Percentiles rank a stretch among this genome's conserved stretches.
phyloP scores from a whole-genome alignment of 2,329 filamentous ascomycete species.

The Aspergillus nomiae region DNA sequence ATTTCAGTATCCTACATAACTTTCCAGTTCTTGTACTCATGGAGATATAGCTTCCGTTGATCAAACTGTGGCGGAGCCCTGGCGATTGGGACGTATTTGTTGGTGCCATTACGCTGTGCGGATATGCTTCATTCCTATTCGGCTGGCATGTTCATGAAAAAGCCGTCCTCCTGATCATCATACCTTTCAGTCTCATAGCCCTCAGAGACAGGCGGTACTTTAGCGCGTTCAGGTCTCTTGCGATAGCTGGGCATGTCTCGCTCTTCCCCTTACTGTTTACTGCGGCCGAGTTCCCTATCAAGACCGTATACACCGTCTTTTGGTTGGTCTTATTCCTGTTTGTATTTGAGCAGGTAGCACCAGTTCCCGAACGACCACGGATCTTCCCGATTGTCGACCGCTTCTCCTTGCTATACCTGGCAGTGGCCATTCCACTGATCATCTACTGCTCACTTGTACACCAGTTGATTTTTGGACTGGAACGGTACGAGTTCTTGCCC shows the following conservation, averaged over 20 bases:
- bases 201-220: slow-evolving; percentile 88
- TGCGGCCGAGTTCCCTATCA: slow-evolving; percentile 87
- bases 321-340: slow-evolving; percentile 88
- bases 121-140: slow-evolving; percentile 94
- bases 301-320: slow-evolving; percentile 87
- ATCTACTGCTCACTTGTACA: slow-evolving; percentile 86
- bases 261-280: slow-evolving; percentile 94
- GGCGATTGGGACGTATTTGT: slow-evolving; percentile 83
- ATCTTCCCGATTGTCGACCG: slow-evolving; percentile 83
- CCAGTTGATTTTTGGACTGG: slow-evolving; percentile 74
- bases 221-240: slow-evolving; percentile 86
- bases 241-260: slow-evolving; percentile 91
- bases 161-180: slow-evolving; percentile 88
- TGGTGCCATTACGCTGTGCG: slow-evolving; percentile 85
- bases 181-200: slow-evolving; percentile 91
- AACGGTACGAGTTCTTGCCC: slow-evolving; percentile 80
- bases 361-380: slow-evolving; percentile 74
- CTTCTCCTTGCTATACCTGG: slow-evolving; percentile 86
- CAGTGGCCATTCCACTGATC: slow-evolving; percentile 84
- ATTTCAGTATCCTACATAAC: background rate
- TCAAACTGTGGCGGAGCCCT: slow-evolving; percentile 78
- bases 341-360: slow-evolving; percentile 83
- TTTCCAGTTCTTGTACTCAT: slow-evolving; percentile 24
- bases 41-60: slow-evolving; percentile 62
- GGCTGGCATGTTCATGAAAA: slow-evolving; percentile 99